These are phyloP conservation scores for Buxus sempervirens DNA, from an alignment of 164 flowering plant genomes.

Conservation along the genomic window DNA sequence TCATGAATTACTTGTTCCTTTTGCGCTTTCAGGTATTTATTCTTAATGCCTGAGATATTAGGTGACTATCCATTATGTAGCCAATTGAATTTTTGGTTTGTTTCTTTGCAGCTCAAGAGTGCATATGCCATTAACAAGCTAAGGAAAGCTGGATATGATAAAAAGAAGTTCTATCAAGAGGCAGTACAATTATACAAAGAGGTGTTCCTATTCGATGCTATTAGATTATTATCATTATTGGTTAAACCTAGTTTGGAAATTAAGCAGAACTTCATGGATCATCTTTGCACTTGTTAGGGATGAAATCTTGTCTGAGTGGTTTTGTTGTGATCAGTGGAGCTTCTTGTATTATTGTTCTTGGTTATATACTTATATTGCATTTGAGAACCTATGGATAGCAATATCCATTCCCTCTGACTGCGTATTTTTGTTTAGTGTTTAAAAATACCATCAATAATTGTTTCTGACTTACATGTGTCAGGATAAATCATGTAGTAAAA, in stretches of 20 bases:
- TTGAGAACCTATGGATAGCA: not conserved
- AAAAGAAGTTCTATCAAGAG: constrained; percentile 63
- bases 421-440: too few relatives aligned
- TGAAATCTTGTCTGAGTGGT: not conserved
- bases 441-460: too few relatives aligned
- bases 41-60: too few relatives aligned
- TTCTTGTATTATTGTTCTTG: not conserved
- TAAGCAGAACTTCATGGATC: not conserved
- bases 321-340: not conserved
- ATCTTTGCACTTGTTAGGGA: not conserved
- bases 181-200: constrained; percentile 70
- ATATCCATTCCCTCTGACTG: too few relatives aligned
- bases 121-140: constrained; percentile 80
- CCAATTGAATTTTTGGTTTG: not conserved
- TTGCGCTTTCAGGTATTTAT: too few relatives aligned
- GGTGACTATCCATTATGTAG: not conserved
- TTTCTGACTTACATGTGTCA: too few relatives aligned
- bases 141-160: constrained; percentile 78
- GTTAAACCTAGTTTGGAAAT: too few relatives aligned
- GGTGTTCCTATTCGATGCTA: constrained; percentile 34
- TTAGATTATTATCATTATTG: not conserved
- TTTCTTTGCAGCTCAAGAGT: constrained; percentile 67
- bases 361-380: too few relatives aligned
- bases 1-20: too few relatives aligned
- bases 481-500: too few relatives aligned